These are phyloP conservation scores for Apophysomyces sp. DNA, from an alignment of 371 early-diverging fungal species.

Conservation along the genomic window DNA sequence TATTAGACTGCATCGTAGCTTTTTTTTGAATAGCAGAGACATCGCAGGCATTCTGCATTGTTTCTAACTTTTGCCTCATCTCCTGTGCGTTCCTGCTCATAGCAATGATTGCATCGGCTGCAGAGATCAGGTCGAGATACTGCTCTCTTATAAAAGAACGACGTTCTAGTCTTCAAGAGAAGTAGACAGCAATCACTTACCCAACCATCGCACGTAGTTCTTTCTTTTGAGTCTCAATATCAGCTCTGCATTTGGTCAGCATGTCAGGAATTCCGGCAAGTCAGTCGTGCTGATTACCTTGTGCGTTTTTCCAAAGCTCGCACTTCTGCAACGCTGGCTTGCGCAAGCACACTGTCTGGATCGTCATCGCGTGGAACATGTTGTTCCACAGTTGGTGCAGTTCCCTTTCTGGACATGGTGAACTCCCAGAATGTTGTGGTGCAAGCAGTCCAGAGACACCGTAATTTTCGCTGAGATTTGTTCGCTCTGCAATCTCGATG, in stretches of 20 bases:
- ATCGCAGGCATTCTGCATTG: constrained; percentile 61
- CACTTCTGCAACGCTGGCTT: constrained; percentile 21
- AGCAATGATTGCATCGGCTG: constrained; percentile 77
- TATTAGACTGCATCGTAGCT: not conserved
- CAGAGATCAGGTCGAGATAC: constrained; percentile 81
- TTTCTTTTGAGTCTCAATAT: constrained; percentile 77
- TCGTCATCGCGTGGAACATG: not conserved
- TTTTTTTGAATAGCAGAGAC: constrained; percentile 47
- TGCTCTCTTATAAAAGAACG: constrained; percentile 59
- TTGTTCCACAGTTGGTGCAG: not conserved
- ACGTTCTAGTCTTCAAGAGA: not conserved
- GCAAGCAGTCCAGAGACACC: not conserved
- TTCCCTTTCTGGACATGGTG: not conserved
- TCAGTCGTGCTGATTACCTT: constrained; percentile 4
- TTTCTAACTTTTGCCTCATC: constrained; percentile 59
- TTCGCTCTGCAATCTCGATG: no score
- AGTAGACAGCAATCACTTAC: constrained; percentile 48
- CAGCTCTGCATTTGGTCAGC: constrained; percentile 31
- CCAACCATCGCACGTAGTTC: constrained; percentile 86
- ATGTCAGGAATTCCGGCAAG: not conserved
- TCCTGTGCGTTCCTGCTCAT: constrained; percentile 67
- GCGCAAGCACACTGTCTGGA: constrained; percentile 15
- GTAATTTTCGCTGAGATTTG: not conserved
- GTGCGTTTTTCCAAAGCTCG: constrained; percentile 22
- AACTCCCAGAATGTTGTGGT: not conserved